Percentiles rank a stretch among this genome's conserved stretches.
phyloP scores from a whole-genome alignment of 2,329 filamentous ascomycete species.

The Trichoderma harzianum region DNA sequence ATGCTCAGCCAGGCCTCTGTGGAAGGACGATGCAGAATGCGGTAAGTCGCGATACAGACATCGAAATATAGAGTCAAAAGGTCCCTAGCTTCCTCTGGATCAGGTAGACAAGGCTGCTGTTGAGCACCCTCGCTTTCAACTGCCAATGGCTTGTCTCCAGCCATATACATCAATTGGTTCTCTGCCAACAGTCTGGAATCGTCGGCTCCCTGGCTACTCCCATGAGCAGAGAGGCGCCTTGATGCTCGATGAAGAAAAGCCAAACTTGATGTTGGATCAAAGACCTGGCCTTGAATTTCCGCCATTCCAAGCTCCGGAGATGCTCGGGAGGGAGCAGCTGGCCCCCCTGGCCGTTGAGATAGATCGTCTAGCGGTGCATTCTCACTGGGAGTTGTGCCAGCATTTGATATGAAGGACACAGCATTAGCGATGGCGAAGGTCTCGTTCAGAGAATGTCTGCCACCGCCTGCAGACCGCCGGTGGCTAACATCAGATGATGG shows the following conservation, averaged over 20 bases:
- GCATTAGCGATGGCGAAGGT: background rate
- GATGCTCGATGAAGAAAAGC: constrained; percentile 53
- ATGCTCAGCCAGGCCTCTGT: constrained; percentile 46
- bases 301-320: constrained; percentile 46
- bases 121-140: constrained; percentile 27
- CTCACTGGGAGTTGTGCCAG: background rate
- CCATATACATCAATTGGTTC: constrained; percentile 45
- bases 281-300: constrained; percentile 51
- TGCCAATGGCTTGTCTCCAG: constrained; percentile 48
- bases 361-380: background rate
- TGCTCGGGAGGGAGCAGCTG: constrained; percentile 34
- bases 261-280: constrained; percentile 49
- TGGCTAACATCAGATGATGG: constrained; percentile 13
- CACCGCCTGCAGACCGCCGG: background rate
- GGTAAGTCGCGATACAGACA: constrained; percentile 57
- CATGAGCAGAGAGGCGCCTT: constrained; percentile 46
- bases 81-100: constrained; percentile 30
- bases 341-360: background rate
- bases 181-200: constrained; percentile 26
- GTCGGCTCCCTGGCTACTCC: constrained; percentile 25
- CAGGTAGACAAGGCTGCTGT: constrained; percentile 37
- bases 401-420: background rate
- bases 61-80: constrained; percentile 56
- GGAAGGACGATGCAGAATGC: constrained; percentile 53
- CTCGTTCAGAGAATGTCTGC: background rate